A percentile compares a stretch with the other conserved stretches of the same genome.
These are phyloP conservation scores for Penicillium sp. DNA, from an alignment of 2,329 filamentous ascomycete genomes.

Conservation along the genomic window DNA sequence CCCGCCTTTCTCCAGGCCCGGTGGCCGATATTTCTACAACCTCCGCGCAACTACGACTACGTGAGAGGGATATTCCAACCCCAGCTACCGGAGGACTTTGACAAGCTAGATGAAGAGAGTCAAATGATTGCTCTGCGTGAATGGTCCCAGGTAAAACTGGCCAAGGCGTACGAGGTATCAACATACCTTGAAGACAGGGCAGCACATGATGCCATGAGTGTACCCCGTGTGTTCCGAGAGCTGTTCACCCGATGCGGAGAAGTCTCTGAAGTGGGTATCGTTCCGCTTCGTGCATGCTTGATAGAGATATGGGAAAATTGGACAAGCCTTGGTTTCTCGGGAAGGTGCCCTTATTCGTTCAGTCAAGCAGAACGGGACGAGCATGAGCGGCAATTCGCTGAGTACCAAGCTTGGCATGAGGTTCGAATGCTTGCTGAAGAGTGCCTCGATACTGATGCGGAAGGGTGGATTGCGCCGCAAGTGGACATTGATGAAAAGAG, in stretches of 20 bases:
- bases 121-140: background rate
- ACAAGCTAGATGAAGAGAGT: background rate
- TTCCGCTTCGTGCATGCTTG: slow-evolving; percentile 31
- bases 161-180: background rate
- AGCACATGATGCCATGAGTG: background rate
- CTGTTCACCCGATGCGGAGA: slow-evolving; percentile 31
- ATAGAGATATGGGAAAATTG: slow-evolving; percentile 28
- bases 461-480: background rate
- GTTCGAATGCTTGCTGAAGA: background rate
- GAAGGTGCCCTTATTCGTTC: background rate
- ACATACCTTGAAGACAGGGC: background rate
- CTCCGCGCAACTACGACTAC: slow-evolving; percentile 19
- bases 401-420: background rate
- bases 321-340: slow-evolving; percentile 14
- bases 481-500: background rate
- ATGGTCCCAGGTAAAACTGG: background rate
- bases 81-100: background rate
- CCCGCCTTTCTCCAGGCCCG: slow-evolving; percentile 26
- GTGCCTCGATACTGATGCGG: background rate
- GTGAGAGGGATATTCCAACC: background rate
- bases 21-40: slow-evolving; percentile 23
- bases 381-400: background rate
- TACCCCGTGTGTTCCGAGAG: slow-evolving; percentile 10
- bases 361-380: background rate
- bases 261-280: slow-evolving; percentile 18